Evolutionary conservation across 306 rosid species (phyloP).

Genomic region (Ziziphus jujuba): DNA sequence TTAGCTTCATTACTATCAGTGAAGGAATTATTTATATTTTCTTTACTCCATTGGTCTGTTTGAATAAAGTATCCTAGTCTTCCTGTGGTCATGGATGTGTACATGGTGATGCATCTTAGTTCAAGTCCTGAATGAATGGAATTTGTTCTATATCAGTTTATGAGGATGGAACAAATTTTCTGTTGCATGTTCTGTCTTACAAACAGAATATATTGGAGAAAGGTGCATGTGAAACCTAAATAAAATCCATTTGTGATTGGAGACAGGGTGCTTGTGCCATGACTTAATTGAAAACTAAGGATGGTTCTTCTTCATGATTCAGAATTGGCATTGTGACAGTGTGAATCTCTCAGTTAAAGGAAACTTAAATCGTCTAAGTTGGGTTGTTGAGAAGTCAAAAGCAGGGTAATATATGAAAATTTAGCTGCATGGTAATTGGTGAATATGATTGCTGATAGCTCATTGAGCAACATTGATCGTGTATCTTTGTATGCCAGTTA

Average conservation of each 20-base stretch:
- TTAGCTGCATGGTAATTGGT: not conserved
- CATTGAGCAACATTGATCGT: not conserved
- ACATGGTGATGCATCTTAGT: not conserved
- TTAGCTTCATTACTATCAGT: too few relatives aligned
- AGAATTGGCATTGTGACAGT: not conserved
- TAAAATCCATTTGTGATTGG: too few relatives aligned
- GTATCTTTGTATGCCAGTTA: not conserved
- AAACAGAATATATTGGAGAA: too few relatives aligned
- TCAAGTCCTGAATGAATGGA: not conserved
- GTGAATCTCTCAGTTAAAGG: constrained; percentile 2
- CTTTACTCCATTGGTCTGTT: too few relatives aligned
- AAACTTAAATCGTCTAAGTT: not conserved
- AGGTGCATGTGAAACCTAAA: too few relatives aligned
- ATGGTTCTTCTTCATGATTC: not conserved
- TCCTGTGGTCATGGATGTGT: not conserved
- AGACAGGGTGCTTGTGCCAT: too few relatives aligned
- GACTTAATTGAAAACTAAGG: not conserved
- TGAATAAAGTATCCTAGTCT: not conserved
- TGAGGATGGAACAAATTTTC: too few relatives aligned
- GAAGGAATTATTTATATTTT: too few relatives aligned
- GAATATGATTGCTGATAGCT: not conserved
- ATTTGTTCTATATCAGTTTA: not conserved
- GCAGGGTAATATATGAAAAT: not conserved
- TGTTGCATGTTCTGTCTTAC: too few relatives aligned
- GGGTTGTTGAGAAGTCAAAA: not conserved